These are phyloP conservation scores for Paracoccidioides lutzii DNA, from an alignment of 2,329 filamentous ascomycete genomes.

Conservation along the genomic window DNA sequence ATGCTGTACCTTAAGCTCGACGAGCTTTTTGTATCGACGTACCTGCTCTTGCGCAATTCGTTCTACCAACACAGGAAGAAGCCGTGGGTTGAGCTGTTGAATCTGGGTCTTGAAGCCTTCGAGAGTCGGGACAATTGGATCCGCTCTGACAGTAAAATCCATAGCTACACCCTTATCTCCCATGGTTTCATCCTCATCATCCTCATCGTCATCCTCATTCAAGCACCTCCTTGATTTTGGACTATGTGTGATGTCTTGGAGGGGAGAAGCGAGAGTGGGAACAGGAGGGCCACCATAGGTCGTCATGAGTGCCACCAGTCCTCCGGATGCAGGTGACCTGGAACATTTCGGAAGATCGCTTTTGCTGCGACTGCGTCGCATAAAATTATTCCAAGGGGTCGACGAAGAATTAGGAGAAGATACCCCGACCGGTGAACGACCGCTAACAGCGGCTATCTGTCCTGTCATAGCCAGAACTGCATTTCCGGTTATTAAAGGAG, in stretches of 20 bases:
- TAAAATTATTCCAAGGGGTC: constrained; percentile 35
- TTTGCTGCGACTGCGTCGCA: constrained; percentile 40
- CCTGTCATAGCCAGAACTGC: constrained; percentile 35
- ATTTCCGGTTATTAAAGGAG: constrained; percentile 27
- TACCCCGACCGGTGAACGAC: constrained; percentile 46
- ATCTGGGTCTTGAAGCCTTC: constrained; percentile 68
- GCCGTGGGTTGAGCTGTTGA: constrained; percentile 57
- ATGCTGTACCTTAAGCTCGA: constrained; percentile 60
- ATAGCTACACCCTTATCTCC: constrained; percentile 51
- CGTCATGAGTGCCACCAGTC: constrained; percentile 43
- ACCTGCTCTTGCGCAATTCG: constrained; percentile 73
- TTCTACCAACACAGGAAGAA: constrained; percentile 58
- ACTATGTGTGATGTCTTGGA: constrained; percentile 16
- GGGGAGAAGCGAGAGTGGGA: constrained; percentile 40
- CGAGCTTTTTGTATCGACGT: constrained; percentile 62
- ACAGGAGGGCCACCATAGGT: constrained; percentile 47
- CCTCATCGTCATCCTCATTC: constrained; percentile 24
- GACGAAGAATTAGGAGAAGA: constrained; percentile 27
- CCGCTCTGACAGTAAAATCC: constrained; percentile 49
- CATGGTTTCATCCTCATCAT: constrained; percentile 44
- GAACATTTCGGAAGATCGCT: constrained; percentile 41
- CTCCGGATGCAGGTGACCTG: constrained; percentile 23
- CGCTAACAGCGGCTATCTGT: constrained; percentile 33
- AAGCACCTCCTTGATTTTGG: constrained; percentile 16
- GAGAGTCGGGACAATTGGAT: constrained; percentile 57